Conservation (phyloP, 73 alveolate genomes). For the Breviolum minutum region DNA sequence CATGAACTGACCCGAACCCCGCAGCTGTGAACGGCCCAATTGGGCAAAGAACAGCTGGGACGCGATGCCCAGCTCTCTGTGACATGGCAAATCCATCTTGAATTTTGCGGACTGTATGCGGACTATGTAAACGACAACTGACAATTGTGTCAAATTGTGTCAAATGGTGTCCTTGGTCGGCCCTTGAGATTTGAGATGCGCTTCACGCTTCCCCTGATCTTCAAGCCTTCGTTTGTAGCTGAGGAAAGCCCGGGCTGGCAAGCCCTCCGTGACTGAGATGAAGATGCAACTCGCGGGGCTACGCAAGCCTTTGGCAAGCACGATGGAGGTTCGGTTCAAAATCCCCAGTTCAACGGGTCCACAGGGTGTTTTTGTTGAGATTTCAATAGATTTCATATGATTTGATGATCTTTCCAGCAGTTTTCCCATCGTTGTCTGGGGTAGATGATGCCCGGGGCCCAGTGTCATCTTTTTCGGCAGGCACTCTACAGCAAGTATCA, state of each 20-base stretch:
- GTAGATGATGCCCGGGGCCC: neutral
- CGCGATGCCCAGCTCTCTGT: conserved; percentile 72
- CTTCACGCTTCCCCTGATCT: neutral
- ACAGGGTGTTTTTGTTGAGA: neutral
- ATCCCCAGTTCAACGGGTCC: neutral
- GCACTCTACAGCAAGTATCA: conserved; percentile 76
- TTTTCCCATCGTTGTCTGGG: too few relatives aligned
- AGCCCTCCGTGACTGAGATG: conserved; percentile 91
- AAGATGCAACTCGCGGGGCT: conserved; percentile 65
- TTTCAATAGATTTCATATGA: neutral
- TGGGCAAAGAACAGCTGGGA: neutral
- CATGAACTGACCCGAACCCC: neutral
- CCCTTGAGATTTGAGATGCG: neutral
- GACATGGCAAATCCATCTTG: neutral
- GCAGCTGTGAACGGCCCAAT: conserved; percentile 15
- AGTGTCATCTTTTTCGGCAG: neutral
- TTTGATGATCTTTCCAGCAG: neutral
- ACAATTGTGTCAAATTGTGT: neutral
- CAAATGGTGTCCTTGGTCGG: neutral
- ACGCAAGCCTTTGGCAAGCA: conserved; percentile 51
- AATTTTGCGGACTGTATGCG: neutral
- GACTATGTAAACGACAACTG: neutral
- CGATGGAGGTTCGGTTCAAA: conserved; percentile 39
- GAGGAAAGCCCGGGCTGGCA: conserved; percentile 88
- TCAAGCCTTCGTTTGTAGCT: neutral